Conservation (phyloP, 495 filamentous ascomycete genomes). For the Coniosporium apollinis region DNA sequence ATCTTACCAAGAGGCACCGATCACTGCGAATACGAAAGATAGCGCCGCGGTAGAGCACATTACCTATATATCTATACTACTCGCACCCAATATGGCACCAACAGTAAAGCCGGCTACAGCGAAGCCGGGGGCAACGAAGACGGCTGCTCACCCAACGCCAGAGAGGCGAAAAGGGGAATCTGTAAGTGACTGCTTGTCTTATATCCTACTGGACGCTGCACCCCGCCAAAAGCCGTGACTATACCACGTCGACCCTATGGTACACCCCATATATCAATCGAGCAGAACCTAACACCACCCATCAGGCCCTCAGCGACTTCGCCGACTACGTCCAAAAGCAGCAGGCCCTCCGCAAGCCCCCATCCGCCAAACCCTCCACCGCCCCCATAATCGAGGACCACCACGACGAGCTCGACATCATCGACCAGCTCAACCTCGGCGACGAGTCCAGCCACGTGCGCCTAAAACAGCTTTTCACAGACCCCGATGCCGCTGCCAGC, state of each 20-base stretch:
- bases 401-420: conserved; percentile 79
- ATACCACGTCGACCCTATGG: not conserved
- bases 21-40: no score
- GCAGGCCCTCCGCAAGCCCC: conserved; percentile 44
- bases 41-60: no score
- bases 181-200: conserved; percentile 28
- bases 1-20: no score
- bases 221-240: not conserved
- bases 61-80: no score
- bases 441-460: conserved; percentile 52
- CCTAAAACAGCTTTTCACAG: conserved; percentile 63
- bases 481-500: conserved; percentile 43
- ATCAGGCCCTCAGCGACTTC: conserved; percentile 82
- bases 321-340: conserved; percentile 96
- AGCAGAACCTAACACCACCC: not conserved
- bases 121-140: no score
- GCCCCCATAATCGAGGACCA: conserved; percentile 38
- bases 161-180: conserved; percentile 77
- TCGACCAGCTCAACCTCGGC: conserved; percentile 69
- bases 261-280: not conserved
- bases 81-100: no score
- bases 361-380: conserved; percentile 17
- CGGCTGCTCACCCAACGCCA: no score
- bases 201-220: not conserved
- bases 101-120: no score